These are phyloP conservation scores for Saturnispora galanensis DNA, from an alignment of 805 yeast genomes.

Conservation along the genomic window DNA sequence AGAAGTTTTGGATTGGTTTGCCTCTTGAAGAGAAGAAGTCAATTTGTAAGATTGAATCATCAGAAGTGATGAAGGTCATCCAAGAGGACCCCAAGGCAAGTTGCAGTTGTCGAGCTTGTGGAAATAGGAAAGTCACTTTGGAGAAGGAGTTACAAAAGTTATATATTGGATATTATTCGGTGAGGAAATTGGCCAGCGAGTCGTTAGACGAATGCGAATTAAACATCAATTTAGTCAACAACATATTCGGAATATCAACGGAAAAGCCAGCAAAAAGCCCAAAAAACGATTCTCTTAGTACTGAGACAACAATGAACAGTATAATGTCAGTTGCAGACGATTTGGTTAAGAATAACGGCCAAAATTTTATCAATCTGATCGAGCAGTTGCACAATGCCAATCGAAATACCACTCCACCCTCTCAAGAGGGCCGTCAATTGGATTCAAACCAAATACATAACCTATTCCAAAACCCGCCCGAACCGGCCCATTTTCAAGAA, in stretches of 20 bases:
- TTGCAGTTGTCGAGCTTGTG: slow-evolving; percentile 74
- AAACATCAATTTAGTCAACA: slow-evolving; percentile 20
- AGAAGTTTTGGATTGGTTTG: slow-evolving; percentile 58
- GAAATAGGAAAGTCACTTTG: slow-evolving; percentile 57
- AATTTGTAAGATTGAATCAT: slow-evolving; percentile 57
- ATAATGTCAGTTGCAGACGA: slow-evolving; percentile 61
- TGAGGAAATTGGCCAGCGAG: slow-evolving; percentile 23
- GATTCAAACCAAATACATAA: background rate
- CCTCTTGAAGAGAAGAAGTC: slow-evolving; percentile 49
- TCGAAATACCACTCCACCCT: slow-evolving; percentile 17
- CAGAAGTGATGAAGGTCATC: slow-evolving; percentile 56
- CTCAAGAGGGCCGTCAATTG: background rate
- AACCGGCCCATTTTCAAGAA: background rate
- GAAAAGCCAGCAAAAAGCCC: slow-evolving; percentile 5
- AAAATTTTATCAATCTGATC: slow-evolving; percentile 67
- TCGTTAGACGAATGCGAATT: slow-evolving; percentile 30
- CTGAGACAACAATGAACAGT: slow-evolving; percentile 5
- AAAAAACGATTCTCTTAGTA: background rate
- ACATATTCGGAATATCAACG: slow-evolving; percentile 19
- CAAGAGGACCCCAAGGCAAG: slow-evolving; percentile 45
- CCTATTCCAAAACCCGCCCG: background rate
- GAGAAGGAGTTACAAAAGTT: slow-evolving; percentile 70
- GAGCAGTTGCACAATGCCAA: slow-evolving; percentile 50
- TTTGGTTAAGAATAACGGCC: slow-evolving; percentile 67
- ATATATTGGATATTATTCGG: slow-evolving; percentile 58